These are phyloP conservation scores for Stenocarpella maydis DNA, from an alignment of 2,329 filamentous ascomycete species.

Conservation along the genomic window DNA sequence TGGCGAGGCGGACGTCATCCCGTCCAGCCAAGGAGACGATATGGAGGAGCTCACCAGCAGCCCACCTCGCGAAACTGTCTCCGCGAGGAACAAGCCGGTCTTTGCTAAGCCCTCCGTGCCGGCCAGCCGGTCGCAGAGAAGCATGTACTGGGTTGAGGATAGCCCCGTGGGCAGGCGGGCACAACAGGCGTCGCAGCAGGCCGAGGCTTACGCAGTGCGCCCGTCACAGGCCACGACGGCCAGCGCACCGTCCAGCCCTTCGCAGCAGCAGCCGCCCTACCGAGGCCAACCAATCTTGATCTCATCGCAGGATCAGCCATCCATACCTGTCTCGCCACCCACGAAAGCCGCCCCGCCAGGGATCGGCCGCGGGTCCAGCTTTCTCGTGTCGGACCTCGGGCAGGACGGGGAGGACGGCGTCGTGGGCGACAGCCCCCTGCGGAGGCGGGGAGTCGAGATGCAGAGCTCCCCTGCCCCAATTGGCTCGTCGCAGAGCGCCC, in stretches of 20 bases:
- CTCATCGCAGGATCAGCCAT: conserved; percentile 7
- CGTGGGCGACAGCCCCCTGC: conserved; percentile 39
- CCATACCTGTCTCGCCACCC: conserved; percentile 39
- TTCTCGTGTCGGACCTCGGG: conserved; percentile 33
- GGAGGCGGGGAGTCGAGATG: conserved; percentile 25
- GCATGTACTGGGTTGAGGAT: conserved; percentile 19
- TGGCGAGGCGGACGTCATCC: not conserved
- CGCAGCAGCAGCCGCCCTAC: conserved; percentile 19
- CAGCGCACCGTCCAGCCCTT: conserved; percentile 47
- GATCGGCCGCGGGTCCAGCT: conserved; percentile 38
- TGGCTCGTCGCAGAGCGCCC: conserved; percentile 51
- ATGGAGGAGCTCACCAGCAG: not conserved
- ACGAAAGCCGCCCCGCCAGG: conserved; percentile 39
- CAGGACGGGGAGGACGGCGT: conserved; percentile 26
- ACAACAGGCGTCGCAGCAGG: not conserved
- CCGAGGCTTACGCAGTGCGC: conserved; percentile 39
- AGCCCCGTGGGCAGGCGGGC: not conserved
- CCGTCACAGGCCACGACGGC: conserved; percentile 56
- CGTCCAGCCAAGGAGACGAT: conserved; percentile 17
- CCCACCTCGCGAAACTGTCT: not conserved
- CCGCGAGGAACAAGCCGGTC: not conserved
- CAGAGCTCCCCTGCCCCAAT: conserved; percentile 37
- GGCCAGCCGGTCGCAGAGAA: conserved; percentile 17
- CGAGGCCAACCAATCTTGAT: not conserved
- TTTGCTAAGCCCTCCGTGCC: conserved; percentile 25